A percentile compares a stretch with the other conserved stretches of the same genome.
phyloP scores from a whole-genome alignment of 1,284 basidiomycete species.

The Phylloporus sp. region DNA sequence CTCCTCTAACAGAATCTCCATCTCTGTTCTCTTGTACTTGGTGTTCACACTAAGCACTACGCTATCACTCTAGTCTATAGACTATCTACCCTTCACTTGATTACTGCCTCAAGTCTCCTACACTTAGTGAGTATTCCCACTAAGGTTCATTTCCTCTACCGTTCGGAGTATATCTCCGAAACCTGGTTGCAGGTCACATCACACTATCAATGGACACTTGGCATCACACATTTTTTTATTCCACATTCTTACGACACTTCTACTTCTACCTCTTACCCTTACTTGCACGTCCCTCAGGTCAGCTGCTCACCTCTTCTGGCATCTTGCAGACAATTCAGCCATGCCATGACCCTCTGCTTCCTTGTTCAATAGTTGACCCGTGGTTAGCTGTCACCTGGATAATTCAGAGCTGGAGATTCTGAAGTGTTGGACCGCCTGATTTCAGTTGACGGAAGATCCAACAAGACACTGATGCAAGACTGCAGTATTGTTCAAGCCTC shows the following conservation, averaged over 20 bases:
- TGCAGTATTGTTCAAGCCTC: conserved; percentile 59
- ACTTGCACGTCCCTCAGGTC: conserved; percentile 26
- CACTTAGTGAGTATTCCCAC: too few relatives aligned
- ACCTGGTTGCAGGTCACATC: conserved; percentile 64
- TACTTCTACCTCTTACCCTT: conserved; percentile 8
- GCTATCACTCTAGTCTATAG: too few relatives aligned
- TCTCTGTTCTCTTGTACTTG: too few relatives aligned
- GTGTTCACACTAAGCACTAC: too few relatives aligned
- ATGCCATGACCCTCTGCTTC: conserved; percentile 46
- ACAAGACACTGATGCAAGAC: conserved; percentile 77
- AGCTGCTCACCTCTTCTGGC: conserved; percentile 28
- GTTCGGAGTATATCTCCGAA: too few relatives aligned
- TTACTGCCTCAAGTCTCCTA: too few relatives aligned
- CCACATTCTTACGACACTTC: conserved; percentile 43
- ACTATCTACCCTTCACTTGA: too few relatives aligned
- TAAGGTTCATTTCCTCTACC: too few relatives aligned
- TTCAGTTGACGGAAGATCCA: conserved; percentile 54
- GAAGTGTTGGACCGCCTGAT: conserved; percentile 49
- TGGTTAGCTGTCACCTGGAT: conserved; percentile 25
- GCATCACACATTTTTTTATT: conserved; percentile 61
- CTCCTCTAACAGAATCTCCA: too few relatives aligned
- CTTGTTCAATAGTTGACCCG: conserved; percentile 26
- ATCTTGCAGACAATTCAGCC: conserved; percentile 49
- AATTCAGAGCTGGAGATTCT: conserved; percentile 42
- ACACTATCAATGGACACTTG: conserved; percentile 53